A percentile compares a stretch with the other conserved stretches of the same genome.
Conservation (phyloP, 768 basidiomycete species). For the Russula lepida region DNA sequence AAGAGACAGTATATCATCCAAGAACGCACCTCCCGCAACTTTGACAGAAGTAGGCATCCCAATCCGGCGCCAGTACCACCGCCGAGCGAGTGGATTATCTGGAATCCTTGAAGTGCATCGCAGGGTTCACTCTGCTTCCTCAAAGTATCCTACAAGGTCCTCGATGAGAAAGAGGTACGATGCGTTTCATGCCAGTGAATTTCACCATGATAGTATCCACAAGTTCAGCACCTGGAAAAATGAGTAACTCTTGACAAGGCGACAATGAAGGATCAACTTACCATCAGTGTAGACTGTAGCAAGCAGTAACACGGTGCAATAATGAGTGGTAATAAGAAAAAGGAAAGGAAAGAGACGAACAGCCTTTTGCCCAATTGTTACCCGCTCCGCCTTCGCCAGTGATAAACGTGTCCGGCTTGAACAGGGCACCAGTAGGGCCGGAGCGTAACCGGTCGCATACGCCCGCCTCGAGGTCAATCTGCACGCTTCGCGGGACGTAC, state of each 20-base stretch:
- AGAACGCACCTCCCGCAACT: constrained; percentile 61
- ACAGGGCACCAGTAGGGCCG: constrained; percentile 64
- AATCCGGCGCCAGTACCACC: constrained; percentile 88
- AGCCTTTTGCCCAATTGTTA: constrained; percentile 96
- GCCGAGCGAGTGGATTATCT: constrained; percentile 81
- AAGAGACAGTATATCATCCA: not conserved
- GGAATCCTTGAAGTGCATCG: constrained; percentile 87
- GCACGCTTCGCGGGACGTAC: constrained; percentile 85
- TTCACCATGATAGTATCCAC: constrained; percentile 70
- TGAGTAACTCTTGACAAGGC: not conserved
- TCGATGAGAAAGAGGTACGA: not conserved
- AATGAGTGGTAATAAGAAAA: constrained; percentile 18
- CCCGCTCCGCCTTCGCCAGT: constrained; percentile 60
- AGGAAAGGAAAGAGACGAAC: constrained; percentile 37
- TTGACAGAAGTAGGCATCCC: constrained; percentile 71
- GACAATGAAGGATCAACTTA: constrained; percentile 23
- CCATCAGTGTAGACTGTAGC: constrained; percentile 83
- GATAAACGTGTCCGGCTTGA: constrained; percentile 82
- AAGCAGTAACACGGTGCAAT: not conserved
- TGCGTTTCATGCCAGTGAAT: not conserved
- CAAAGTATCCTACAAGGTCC: constrained; percentile 50
- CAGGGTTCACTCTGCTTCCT: constrained; percentile 74
- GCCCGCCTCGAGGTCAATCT: constrained; percentile 83
- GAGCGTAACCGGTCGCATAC: constrained; percentile 73
- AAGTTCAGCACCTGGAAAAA: constrained; percentile 69